These are phyloP conservation scores for Saccharum hybrid DNA, from an alignment of 202 grass and related monocot species.

Conservation along the genomic window DNA sequence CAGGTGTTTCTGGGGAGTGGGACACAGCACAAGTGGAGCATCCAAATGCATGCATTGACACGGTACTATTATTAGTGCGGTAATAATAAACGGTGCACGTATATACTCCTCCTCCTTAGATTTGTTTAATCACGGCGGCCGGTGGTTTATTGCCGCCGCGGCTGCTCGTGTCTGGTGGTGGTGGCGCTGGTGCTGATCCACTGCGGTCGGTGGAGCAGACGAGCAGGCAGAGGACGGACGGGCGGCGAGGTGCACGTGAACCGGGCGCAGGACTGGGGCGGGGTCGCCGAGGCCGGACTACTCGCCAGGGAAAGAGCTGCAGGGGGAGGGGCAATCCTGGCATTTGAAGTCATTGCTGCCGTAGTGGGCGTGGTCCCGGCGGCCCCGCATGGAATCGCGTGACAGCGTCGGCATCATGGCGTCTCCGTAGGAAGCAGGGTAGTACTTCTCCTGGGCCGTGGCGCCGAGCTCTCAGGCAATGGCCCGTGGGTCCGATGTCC, in stretches of 20 bases:
- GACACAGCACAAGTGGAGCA: background rate
- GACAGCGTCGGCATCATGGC: no score
- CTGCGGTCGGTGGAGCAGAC: slow-evolving; percentile 1
- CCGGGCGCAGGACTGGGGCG: background rate
- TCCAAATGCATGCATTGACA: background rate
- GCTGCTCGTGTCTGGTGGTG: background rate
- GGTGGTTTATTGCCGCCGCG: background rate
- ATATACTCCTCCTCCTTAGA: no score
- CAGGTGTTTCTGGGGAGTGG: background rate
- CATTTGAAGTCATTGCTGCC: no score
- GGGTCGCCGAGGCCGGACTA: background rate
- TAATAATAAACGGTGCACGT: background rate
- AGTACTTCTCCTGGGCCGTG: background rate
- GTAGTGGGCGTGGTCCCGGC: no score
- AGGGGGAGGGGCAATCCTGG: no score
- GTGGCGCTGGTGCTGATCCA: no score
- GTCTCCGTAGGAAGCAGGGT: no score
- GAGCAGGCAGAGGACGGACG: background rate
- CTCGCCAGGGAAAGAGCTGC: background rate
- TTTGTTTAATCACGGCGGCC: background rate
- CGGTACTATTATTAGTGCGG: no score
- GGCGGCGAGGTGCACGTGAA: slow-evolving; percentile 44
- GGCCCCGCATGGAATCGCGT: no score
- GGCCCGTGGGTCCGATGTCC: fast-evolving
- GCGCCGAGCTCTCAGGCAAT: fast-evolving